These are phyloP conservation scores for Ceriops decandra DNA, from an alignment of 345 rosid species.

Conservation along the genomic window DNA sequence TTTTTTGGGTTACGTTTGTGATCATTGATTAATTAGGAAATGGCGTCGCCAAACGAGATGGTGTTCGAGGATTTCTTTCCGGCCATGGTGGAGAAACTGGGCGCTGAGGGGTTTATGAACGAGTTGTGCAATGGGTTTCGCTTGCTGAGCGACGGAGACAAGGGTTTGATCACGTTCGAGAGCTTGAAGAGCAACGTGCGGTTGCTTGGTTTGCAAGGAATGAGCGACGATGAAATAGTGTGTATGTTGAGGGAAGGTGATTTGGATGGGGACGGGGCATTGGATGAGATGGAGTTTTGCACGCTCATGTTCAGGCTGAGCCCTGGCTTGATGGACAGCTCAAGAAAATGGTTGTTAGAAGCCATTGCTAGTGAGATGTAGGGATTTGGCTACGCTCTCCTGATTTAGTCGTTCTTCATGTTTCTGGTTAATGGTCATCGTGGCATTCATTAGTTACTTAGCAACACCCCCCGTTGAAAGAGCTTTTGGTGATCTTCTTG, in stretches of 20 bases:
- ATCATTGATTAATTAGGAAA: background rate
- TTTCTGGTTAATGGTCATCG: too few species aligned
- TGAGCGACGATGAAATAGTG: constrained; percentile 45
- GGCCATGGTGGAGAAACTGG: constrained; percentile 51
- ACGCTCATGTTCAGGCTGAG: constrained; percentile 63
- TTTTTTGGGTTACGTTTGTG: background rate
- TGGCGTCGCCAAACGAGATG: constrained; percentile 29
- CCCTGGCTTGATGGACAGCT: constrained; percentile 45
- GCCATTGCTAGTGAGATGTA: constrained; percentile 23
- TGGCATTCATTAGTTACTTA: too few species aligned
- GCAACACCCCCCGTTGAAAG: too few species aligned
- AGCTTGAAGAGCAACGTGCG: constrained; percentile 48
- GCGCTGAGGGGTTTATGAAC: constrained; percentile 53
- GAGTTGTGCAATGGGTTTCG: constrained; percentile 54
- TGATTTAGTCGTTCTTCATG: too few species aligned
- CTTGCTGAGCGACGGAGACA: constrained; percentile 43
- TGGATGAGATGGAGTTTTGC: constrained; percentile 53
- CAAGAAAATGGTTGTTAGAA: constrained; percentile 34
- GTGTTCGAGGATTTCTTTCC: constrained; percentile 57
- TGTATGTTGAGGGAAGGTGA: constrained; percentile 59
- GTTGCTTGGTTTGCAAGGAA: constrained; percentile 38
- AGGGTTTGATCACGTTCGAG: constrained; percentile 44
- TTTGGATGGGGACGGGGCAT: constrained; percentile 51
- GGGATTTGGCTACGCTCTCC: too few species aligned
- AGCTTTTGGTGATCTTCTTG: too few species aligned